phyloP scores from a whole-genome alignment of 345 rosid genomes.

The Eucalyptus albens region DNA sequence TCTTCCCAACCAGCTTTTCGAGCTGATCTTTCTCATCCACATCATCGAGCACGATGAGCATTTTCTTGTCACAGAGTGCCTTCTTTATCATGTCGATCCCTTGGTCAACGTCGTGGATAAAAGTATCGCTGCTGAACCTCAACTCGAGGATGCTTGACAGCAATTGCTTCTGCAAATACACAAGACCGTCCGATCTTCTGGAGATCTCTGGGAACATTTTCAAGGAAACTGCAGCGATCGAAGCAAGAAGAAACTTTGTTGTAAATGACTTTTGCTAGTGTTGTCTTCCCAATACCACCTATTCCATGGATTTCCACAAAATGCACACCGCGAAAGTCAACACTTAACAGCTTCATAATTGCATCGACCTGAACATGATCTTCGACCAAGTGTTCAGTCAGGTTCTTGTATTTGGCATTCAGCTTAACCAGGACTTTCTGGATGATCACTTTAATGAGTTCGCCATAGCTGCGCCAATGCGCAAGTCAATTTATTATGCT shows the following conservation, averaged over 20 bases:
- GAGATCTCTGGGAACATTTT: background rate
- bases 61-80: background rate
- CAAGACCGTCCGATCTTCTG: background rate
- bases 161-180: background rate
- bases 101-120: background rate
- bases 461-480: background rate
- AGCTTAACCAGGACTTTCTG: background rate
- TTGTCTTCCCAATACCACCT: background rate
- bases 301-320: background rate
- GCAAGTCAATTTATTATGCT: background rate
- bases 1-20: background rate
- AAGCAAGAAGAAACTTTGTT: background rate
- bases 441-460: background rate
- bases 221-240: background rate
- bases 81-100: background rate
- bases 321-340: background rate
- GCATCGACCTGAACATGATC: background rate
- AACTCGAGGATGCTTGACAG: background rate
- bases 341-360: background rate
- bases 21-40: background rate
- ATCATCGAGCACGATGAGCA: background rate
- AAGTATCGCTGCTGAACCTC: background rate
- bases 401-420: background rate
- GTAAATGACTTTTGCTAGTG: background rate
- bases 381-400: background rate